These are phyloP conservation scores for Huntiella moniliformis DNA, from an alignment of 2,329 filamentous ascomycete genomes.

Conservation along the genomic window DNA sequence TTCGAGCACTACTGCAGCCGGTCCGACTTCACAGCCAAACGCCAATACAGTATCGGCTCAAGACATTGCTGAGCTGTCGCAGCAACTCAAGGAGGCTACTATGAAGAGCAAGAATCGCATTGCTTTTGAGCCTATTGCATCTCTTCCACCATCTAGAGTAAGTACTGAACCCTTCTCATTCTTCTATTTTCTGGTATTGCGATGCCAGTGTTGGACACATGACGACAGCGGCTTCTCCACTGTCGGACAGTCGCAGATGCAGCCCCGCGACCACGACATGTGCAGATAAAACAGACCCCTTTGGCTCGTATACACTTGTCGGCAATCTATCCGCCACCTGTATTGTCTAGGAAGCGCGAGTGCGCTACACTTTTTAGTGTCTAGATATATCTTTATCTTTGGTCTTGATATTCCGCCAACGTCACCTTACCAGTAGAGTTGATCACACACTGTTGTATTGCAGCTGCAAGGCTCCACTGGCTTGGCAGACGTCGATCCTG, in stretches of 20 bases:
- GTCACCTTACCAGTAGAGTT: no score
- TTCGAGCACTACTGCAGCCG: slow-evolving; percentile 3
- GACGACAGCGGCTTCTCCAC: not conserved
- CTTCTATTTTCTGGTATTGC: not conserved
- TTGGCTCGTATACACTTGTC: no score
- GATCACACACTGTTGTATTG: no score
- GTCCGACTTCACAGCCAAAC: not conserved
- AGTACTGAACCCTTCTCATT: slow-evolving; percentile 19
- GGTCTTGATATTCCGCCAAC: no score
- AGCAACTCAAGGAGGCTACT: slow-evolving; percentile 9
- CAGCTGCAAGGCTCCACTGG: no score
- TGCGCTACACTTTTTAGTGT: no score
- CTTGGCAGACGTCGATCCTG: no score
- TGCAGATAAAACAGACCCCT: not conserved
- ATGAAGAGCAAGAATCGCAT: slow-evolving; percentile 9
- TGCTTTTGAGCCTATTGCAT: slow-evolving; percentile 63
- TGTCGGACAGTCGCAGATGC: slow-evolving; percentile 1
- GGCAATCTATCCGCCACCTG: no score
- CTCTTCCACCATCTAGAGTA: slow-evolving; percentile 68
- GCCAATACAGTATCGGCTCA: not conserved
- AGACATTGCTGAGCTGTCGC: slow-evolving; percentile 6
- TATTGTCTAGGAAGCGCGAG: no score
- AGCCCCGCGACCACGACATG: not conserved
- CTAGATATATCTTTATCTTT: no score
- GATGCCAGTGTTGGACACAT: not conserved